Base-by-base conservation (phyloP, 2,329 filamentous ascomycete genomes). In the Parascedosporium putredinis region DNA sequence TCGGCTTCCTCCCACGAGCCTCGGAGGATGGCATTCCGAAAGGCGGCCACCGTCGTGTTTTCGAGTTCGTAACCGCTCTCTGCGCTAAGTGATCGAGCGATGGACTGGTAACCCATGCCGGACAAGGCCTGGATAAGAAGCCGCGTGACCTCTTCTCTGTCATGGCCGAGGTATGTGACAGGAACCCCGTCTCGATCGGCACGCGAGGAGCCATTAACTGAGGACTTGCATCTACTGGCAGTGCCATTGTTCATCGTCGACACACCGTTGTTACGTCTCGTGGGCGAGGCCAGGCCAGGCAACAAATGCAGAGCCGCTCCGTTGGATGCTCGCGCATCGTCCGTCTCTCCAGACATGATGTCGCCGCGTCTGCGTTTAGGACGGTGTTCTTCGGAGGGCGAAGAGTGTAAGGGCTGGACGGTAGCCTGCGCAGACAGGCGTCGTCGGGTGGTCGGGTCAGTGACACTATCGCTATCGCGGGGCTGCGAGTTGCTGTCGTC, bases 51-150 rank as follows among this genome's bases (percentile, higher is more conserved):
- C 1, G 86, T 84, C 2, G 83, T 79, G 52, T 82, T 93, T 67
- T 98, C 93, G 52, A 98, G 71, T 61, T 91, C 81, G 62, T 79
- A 95, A 1, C 89, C 90, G 61, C 91, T 97, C 64, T 94, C 87
- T 53, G 77, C 75, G 59, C 80, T 84, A 51, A 98, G 72, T 53
- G 76, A 81, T 42, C 79, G 74, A 22, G 93, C 91, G 10, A 91
- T 86, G 10, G 74, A 72, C 52, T 81, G 74, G 62, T 97, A 96
- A 2, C 93, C 93, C 69, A 98, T 75, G 63, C 96, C 91, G 22
- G 82, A 79, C 55, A 98, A 69, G 31, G 89, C 86, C 66, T 98
- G 93, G 59, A 98, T 93, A 58, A 98, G 68, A 55, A 97, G 85
- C 49, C 93, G 77, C 4, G 91, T 95, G 42, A 97, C 84, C 69